Evolutionary conservation across 164 flowering plant genomes (phyloP), one percentile per base, ranked within the genome.

Genomic region (Annona cherimola): DNA sequence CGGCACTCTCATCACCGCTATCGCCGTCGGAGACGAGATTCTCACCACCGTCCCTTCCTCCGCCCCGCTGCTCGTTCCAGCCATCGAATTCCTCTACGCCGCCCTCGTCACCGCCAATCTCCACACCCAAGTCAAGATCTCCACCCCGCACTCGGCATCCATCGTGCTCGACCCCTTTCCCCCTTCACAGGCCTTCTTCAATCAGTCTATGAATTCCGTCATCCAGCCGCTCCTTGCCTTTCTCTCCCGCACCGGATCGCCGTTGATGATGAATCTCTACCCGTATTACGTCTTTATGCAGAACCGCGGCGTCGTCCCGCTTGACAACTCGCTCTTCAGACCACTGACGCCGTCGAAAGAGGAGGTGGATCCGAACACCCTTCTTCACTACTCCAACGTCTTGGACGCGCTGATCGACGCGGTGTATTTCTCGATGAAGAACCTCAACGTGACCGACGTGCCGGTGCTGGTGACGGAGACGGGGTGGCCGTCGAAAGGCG

Each of bases 261-360:
- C 97, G 0, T 64, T 95, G 68, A 95, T 95, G 99, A 86, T 95
- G 89, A 95, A 95, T 71, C 79, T 95, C 70, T 95, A 95, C 67
- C 98, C 99, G 42, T 95, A 95, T 73, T 95, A 95, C 57, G 98
- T 95, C 9, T 93, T 90, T 73, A 95, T 95, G 99, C 88, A 93
- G 82, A 93, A 90, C 80, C 92, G 88, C 71, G 97, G 96, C 4
- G 89, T 91, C 8, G 98, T 95, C 4, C 99, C 99, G 45, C 73
- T 95, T 14, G 97, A 93, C 54, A 93, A 88, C 72, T 80, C 91
- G 0, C 76, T 95, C 41, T 91, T 95, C 79, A 84, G 86, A 78
- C 98, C 96, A 1, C 76, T 95, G 70, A 83, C 88, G 4, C 98
- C 99, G 0, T 83, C 96, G 0, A 91, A 89, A 70, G 97, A 96